Conservation (phyloP, 352 stramenopile genomes). For the Phytophthora capsici region DNA sequence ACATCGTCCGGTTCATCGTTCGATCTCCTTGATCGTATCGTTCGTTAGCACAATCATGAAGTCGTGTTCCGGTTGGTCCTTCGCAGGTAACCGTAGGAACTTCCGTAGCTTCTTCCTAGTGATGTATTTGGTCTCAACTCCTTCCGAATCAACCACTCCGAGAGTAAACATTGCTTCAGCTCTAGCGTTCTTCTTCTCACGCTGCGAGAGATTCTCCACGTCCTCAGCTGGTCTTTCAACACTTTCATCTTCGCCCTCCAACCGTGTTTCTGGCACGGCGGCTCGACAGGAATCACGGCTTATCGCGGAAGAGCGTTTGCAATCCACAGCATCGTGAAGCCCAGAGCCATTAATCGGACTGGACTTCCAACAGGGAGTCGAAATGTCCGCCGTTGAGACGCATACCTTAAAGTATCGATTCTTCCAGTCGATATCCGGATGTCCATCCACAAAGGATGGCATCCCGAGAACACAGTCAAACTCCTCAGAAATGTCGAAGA, state of each 20-base stretch:
- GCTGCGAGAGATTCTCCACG: constrained; percentile 4
- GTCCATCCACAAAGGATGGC: constrained; percentile 20
- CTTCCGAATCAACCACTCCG: constrained; percentile 12
- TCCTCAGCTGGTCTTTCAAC: constrained; percentile 11
- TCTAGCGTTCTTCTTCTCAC: constrained; percentile 16
- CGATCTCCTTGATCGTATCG: constrained; percentile 15
- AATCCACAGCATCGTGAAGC: constrained; percentile 8
- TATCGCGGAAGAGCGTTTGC: constrained; percentile 4
- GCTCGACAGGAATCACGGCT: constrained; percentile 18
- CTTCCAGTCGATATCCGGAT: constrained; percentile 15
- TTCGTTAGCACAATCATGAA: constrained; percentile 25
- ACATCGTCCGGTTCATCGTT: constrained; percentile 7
- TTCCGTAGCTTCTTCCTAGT: constrained; percentile 26
- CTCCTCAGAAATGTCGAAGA: constrained; percentile 16
- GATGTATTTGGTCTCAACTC: constrained; percentile 26
- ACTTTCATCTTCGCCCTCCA: constrained; percentile 2
- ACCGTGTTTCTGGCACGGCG: constrained; percentile 13
- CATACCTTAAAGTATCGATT: constrained; percentile 8
- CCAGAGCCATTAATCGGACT: constrained; percentile 6
- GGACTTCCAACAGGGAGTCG: constrained; percentile 2
- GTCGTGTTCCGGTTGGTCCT: constrained; percentile 8
- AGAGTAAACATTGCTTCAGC: too few species aligned
- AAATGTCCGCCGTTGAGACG: constrained; percentile 3
- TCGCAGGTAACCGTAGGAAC: constrained; percentile 17
- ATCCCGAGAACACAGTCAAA: constrained; percentile 12